phyloP scores from a whole-genome alignment of 139 green algal genomes.

The Auxenochlorella pyrenoidosa region DNA sequence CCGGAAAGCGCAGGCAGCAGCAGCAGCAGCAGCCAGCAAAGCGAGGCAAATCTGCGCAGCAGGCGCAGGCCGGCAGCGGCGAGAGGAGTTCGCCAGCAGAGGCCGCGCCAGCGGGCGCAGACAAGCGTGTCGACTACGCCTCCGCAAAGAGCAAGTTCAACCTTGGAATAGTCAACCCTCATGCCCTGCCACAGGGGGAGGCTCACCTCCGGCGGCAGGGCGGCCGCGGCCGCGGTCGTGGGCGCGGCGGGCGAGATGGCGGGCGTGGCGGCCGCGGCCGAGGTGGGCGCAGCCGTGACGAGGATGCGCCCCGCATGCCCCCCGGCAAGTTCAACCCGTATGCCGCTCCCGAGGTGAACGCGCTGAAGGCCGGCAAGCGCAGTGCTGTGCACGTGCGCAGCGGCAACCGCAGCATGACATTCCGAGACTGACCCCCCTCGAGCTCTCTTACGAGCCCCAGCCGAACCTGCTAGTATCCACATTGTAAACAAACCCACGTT shows the following conservation, averaged over 20 bases:
- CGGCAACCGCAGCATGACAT: slow-evolving; percentile 55
- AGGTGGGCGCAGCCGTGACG: neutral
- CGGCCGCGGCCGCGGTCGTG: slow-evolving; percentile 1
- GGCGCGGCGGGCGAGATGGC: slow-evolving; percentile 15
- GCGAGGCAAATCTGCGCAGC: neutral
- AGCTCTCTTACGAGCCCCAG: too few species aligned
- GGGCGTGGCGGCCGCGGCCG: slow-evolving; percentile 7
- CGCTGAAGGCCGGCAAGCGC: slow-evolving; percentile 54
- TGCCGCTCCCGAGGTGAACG: neutral
- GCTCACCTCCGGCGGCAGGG: neutral
- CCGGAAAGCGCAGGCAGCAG: neutral
- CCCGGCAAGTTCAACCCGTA: slow-evolving; percentile 51
- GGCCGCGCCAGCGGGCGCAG: neutral
- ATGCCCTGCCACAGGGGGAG: neutral
- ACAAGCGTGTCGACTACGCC: neutral
- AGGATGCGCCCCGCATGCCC: neutral
- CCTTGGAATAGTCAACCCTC: slow-evolving; percentile 32
- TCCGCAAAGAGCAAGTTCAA: slow-evolving; percentile 28
- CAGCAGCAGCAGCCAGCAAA: slow-evolving; percentile 10
- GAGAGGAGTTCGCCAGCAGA: slow-evolving; percentile 1
- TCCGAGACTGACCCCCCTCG: neutral
- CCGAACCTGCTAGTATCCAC: too few species aligned
- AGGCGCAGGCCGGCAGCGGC: slow-evolving; percentile 7
- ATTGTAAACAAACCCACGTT: too few species aligned
- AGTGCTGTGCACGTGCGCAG: slow-evolving; percentile 41